Percentiles rank a stretch among this genome's conserved stretches.
phyloP scores from a whole-genome alignment of 495 filamentous ascomycete genomes.

The Trichoderma virens region DNA sequence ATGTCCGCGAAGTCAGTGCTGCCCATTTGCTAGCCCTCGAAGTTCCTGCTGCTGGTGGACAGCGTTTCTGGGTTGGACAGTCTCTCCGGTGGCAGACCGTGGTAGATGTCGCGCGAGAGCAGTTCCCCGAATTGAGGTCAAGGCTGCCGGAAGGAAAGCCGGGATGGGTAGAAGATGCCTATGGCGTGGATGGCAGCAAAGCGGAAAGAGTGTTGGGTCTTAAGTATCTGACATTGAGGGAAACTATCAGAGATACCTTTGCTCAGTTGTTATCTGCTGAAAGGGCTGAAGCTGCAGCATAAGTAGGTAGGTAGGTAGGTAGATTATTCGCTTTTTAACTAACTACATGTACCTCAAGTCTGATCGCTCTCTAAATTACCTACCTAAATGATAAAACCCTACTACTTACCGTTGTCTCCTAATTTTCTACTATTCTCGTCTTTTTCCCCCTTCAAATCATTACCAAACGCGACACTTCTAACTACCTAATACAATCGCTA shows the following conservation, averaged over 20 bases:
- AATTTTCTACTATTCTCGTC: too few species aligned
- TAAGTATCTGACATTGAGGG: constrained; percentile 38
- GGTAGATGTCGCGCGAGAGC: constrained; percentile 34
- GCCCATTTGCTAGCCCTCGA: constrained; percentile 44
- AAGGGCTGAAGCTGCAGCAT: constrained; percentile 4
- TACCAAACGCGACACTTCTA: too few species aligned
- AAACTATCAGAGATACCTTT: constrained; percentile 41
- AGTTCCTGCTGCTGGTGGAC: constrained; percentile 32
- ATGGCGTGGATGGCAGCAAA: constrained; percentile 38
- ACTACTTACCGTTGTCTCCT: too few species aligned
- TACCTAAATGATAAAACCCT: too few species aligned
- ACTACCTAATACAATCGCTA: too few species aligned
- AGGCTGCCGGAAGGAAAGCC: constrained; percentile 31
- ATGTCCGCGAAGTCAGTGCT: constrained; percentile 44
- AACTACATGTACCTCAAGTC: too few species aligned
- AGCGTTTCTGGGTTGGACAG: constrained; percentile 42
- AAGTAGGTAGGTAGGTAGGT: too few species aligned
- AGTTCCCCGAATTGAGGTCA: constrained; percentile 36
- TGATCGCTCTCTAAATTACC: too few species aligned
- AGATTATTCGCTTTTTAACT: too few species aligned
- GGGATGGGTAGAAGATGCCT: constrained; percentile 22
- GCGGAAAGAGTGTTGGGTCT: constrained; percentile 42
- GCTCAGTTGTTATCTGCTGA: constrained; percentile 35
- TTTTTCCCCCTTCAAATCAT: too few species aligned
- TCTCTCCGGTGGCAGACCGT: constrained; percentile 31